Conservation (phyloP, 2,329 filamentous ascomycete genomes). For the Phoma sp. region DNA sequence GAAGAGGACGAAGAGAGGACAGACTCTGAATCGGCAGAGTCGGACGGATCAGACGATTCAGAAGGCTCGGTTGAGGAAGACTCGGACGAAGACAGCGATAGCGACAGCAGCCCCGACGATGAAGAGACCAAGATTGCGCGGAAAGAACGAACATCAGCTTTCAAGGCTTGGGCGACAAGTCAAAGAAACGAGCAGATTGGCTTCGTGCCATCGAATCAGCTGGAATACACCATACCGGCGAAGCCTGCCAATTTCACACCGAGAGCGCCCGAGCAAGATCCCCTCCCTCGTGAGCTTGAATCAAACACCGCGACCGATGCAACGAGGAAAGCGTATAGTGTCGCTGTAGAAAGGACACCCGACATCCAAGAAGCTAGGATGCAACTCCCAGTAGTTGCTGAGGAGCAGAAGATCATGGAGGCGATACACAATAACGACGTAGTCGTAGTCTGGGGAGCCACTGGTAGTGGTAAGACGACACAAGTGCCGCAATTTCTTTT, state of each 20-base stretch:
- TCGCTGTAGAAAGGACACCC: slow-evolving; percentile 72
- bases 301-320: slow-evolving; percentile 62
- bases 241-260: slow-evolving; percentile 72
- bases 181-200: slow-evolving; percentile 86
- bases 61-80: slow-evolving; percentile 48
- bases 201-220: slow-evolving; percentile 60
- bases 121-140: slow-evolving; percentile 49
- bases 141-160: slow-evolving; percentile 68
- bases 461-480: slow-evolving; percentile 96
- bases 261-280: slow-evolving; percentile 73
- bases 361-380: slow-evolving; percentile 81
- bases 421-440: slow-evolving; percentile 90
- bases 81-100: slow-evolving; percentile 40
- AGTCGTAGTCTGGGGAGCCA: slow-evolving; percentile 91
- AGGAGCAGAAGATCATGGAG: slow-evolving; percentile 98
- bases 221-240: slow-evolving; percentile 40
- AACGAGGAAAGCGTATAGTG: slow-evolving; percentile 76
- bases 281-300: slow-evolving; percentile 71
- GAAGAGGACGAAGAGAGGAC: slow-evolving; percentile 12
- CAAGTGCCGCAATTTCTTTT: slow-evolving; percentile 96
- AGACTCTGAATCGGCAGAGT: slow-evolving; percentile 16
- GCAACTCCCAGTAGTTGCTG: slow-evolving; percentile 86
- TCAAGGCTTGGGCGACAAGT: slow-evolving; percentile 91
- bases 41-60: slow-evolving; percentile 30
- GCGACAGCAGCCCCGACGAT: slow-evolving; percentile 43